phyloP scores from a whole-genome alignment of 1,139 yeast species.

The Debaryomyces subglobosus region DNA sequence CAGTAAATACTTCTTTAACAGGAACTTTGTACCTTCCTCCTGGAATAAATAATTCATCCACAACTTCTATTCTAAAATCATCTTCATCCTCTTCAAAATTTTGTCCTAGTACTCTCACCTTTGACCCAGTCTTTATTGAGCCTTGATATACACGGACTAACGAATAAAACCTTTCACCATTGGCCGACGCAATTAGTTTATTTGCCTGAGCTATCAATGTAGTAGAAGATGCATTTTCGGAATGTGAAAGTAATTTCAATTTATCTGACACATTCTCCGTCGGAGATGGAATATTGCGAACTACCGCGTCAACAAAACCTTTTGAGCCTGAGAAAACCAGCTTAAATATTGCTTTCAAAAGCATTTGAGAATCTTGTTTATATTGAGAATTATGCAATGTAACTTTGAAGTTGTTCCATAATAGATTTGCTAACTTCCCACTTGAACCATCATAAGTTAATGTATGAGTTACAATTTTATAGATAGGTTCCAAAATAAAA shows the following conservation, averaged over 20 bases:
- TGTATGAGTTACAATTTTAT: slow-evolving; percentile 68
- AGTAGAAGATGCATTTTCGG: slow-evolving; percentile 1
- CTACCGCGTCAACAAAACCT: slow-evolving; percentile 58
- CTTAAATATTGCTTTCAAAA: slow-evolving; percentile 57
- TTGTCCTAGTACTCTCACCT: slow-evolving; percentile 62
- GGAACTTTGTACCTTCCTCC: slow-evolving; percentile 74
- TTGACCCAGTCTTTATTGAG: slow-evolving; percentile 47
- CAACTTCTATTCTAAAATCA: slow-evolving; percentile 49
- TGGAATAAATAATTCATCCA: slow-evolving; percentile 58
- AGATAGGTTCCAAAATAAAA: slow-evolving; percentile 77
- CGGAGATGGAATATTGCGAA: slow-evolving; percentile 45
- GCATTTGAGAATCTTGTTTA: slow-evolving; percentile 57
- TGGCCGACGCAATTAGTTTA: slow-evolving; percentile 59
- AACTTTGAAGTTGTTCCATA: slow-evolving; percentile 52
- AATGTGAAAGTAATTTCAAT: not conserved
- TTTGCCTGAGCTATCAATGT: slow-evolving; percentile 55
- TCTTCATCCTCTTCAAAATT: slow-evolving; percentile 53
- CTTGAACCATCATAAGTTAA: slow-evolving; percentile 56
- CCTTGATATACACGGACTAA: slow-evolving; percentile 70
- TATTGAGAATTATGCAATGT: slow-evolving; percentile 39
- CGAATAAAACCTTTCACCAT: slow-evolving; percentile 51
- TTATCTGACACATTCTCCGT: slow-evolving; percentile 13
- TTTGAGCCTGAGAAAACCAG: slow-evolving; percentile 55
- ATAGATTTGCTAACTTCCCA: slow-evolving; percentile 36
- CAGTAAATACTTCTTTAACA: slow-evolving; percentile 58